Base-by-base conservation (phyloP, 345 rosid genomes). In the Hibiscus tridactylites region DNA sequence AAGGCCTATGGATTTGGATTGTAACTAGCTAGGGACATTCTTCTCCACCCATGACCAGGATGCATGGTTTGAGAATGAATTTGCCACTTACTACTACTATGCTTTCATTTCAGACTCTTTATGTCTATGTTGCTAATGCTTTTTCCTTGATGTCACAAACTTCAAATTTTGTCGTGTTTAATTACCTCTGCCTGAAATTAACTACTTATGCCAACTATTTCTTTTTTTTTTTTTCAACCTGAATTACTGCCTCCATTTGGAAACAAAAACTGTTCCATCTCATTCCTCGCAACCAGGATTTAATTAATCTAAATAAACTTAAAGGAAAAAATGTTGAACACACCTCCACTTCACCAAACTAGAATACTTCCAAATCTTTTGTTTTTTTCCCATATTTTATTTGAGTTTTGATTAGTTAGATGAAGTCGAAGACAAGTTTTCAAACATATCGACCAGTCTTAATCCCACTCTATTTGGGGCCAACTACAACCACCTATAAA, bases 1-100 rank as follows among this genome's bases (percentile, higher is more conserved):
- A 39, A 77, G 75, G 73, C 37, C 46, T 79, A 74, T 81, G 73
- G 66, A 58, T 59, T 85, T 78, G 84, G 82, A 79, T 83, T 83
- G 81, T 78, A 80, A 78, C 69, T 50, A 54, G 29, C 47, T 54
- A 73, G 82, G 67, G 65, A 16, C 68, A 31, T 78, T 58, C 35
- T 58, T 80, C 79, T 75, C 69, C 70, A 71, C 65, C 83, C 73
- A 75, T 44, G 85, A 56, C 31, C 61, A 9, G 11, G 61, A 21
- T 56, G 28, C 61, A 68, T 64, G 67, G 67, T 69, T 9, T 72
- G 85, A 74, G 76, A 74, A 79, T 79, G 78, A 50, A 59, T 65
- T 72, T 80, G 76, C 78, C 79, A 77, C 84, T 80, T 66, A 72
- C 70, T 66, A 72, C 70, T 70, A 70, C 39, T 28, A 37, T 78